Evolutionary conservation across 2,329 filamentous ascomycete genomes (phyloP).

Genomic region (Claviceps fusiformis): DNA sequence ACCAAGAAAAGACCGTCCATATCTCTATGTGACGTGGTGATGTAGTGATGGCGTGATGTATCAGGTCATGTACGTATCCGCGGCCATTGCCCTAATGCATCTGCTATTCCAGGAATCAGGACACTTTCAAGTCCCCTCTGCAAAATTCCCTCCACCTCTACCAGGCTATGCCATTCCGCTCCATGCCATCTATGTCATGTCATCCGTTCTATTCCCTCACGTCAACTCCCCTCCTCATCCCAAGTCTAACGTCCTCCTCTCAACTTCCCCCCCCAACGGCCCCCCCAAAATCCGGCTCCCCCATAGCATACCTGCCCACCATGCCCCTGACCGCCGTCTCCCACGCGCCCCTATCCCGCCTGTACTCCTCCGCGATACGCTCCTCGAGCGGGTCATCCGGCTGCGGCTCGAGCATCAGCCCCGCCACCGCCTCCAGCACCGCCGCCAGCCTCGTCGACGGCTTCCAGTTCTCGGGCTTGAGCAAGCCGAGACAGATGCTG

Average conservation of each 20-base stretch:
- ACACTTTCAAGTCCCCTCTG: too few relatives aligned
- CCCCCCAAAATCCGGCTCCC: constrained; percentile 20
- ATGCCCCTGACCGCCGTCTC: constrained; percentile 64
- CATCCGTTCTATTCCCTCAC: background rate
- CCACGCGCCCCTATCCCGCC: constrained; percentile 52
- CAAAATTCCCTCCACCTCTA: too few relatives aligned
- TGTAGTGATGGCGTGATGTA: too few relatives aligned
- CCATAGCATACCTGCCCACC: constrained; percentile 57
- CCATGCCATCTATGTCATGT: background rate
- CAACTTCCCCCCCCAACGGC: too few relatives aligned
- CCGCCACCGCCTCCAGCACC: constrained; percentile 64
- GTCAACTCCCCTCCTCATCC: background rate
- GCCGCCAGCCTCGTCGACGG: constrained; percentile 62
- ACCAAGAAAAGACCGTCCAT: too few relatives aligned
- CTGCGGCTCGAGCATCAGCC: constrained; percentile 67
- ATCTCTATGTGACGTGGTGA: too few relatives aligned
- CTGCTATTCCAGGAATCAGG: too few relatives aligned
- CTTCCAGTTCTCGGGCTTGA: constrained; percentile 86
- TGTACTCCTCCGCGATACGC: constrained; percentile 74
- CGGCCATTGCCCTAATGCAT: too few relatives aligned
- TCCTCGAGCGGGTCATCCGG: constrained; percentile 82
- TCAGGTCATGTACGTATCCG: too few relatives aligned
- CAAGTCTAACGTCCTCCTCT: background rate
- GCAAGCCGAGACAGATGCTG: constrained; percentile 71
- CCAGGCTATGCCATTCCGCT: background rate